These are phyloP conservation scores for Ilyonectria destructans DNA, from an alignment of 2,329 filamentous ascomycete species.

Conservation along the genomic window DNA sequence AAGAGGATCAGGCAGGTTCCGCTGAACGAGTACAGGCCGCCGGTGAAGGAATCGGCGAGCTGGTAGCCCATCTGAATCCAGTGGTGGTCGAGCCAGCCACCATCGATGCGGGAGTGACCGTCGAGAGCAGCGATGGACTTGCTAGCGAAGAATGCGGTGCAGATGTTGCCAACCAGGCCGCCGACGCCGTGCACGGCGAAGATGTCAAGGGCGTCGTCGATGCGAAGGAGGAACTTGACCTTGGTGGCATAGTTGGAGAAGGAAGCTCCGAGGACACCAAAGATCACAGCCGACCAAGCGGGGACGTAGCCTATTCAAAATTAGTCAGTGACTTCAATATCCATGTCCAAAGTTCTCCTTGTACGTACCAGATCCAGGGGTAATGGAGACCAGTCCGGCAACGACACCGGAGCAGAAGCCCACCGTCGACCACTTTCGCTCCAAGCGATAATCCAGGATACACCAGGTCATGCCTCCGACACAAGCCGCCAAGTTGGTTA, in stretches of 20 bases:
- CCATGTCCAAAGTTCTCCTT: background rate
- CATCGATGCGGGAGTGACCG: constrained; percentile 76
- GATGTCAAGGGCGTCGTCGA: constrained; percentile 91
- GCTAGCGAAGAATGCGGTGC: constrained; percentile 87
- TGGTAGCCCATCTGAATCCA: constrained; percentile 90
- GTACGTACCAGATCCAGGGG: constrained; percentile 81
- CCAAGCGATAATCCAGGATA: constrained; percentile 88
- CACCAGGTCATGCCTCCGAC: constrained; percentile 93
- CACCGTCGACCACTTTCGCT: constrained; percentile 93
- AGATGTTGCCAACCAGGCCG: constrained; percentile 84
- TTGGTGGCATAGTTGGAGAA: constrained; percentile 94
- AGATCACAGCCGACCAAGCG: constrained; percentile 87
- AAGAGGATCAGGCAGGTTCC: constrained; percentile 86
- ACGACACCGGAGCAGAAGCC: constrained; percentile 95
- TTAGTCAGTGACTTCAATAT: constrained; percentile 32
- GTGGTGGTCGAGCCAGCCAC: constrained; percentile 88
- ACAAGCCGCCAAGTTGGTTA: constrained; percentile 89
- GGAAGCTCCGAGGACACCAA: constrained; percentile 81
- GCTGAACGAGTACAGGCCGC: constrained; percentile 84
- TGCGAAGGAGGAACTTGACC: constrained; percentile 85
- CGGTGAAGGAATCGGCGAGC: constrained; percentile 84
- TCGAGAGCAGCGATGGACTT: constrained; percentile 89
- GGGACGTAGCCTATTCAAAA: constrained; percentile 77
- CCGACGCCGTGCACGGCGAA: constrained; percentile 88
- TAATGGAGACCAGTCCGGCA: constrained; percentile 89